phyloP scores from a whole-genome alignment of 495 filamentous ascomycete genomes.

The Penicillium ucsense region DNA sequence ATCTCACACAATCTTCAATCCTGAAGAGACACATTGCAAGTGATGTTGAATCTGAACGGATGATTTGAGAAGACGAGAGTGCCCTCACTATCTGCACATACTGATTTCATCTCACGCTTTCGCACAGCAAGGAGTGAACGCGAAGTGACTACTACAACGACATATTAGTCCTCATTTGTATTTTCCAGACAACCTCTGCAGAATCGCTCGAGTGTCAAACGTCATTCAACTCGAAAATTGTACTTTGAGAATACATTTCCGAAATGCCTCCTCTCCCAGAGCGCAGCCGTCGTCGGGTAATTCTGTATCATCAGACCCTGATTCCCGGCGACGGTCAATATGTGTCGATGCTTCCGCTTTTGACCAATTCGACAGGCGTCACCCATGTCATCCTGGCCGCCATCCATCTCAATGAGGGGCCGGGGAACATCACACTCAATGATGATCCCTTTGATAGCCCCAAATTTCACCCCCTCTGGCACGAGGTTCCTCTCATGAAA shows the following conservation, averaged over 20 bases:
- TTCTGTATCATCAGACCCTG: constrained; percentile 69
- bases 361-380: constrained; percentile 46
- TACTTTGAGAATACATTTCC: neutral
- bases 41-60: too few relatives aligned
- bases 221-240: neutral
- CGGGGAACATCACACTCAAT: constrained; percentile 58
- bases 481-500: constrained; percentile 57
- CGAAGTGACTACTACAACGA: too few relatives aligned
- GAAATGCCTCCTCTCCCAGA: constrained; percentile 28
- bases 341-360: constrained; percentile 62
- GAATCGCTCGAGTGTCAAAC: too few relatives aligned
- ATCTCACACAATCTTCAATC: too few relatives aligned
- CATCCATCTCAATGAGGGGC: constrained; percentile 62
- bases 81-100: too few relatives aligned
- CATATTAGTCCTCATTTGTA: too few relatives aligned
- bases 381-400: constrained; percentile 75
- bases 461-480: constrained; percentile 54
- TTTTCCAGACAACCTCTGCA: too few relatives aligned
- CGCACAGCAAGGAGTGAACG: too few relatives aligned
- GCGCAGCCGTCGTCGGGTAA: constrained; percentile 35
- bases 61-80: too few relatives aligned
- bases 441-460: constrained; percentile 55
- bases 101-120: too few relatives aligned
- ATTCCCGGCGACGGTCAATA: constrained; percentile 41
- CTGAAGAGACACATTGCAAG: too few relatives aligned